Conservation (phyloP, 306 rosid species). For the Senna tora region DNA sequence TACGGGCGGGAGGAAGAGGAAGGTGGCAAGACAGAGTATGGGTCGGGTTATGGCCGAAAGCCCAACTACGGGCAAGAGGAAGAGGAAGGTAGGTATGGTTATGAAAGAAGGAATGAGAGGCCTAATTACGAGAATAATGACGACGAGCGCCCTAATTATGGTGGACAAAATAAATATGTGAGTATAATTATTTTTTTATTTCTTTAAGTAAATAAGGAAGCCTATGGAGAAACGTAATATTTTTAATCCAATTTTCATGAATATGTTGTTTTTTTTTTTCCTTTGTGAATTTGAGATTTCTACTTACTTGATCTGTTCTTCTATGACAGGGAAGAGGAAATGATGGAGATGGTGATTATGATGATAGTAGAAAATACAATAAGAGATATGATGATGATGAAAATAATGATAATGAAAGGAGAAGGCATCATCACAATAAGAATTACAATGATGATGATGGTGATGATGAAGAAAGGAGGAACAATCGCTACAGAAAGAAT, state of each 20-base stretch:
- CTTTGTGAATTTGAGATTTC: no score
- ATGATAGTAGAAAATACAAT: background rate
- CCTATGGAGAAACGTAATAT: no score
- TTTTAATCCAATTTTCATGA: no score
- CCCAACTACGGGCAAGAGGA: background rate
- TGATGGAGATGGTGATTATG: background rate
- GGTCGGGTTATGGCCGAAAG: slow-evolving; percentile 31
- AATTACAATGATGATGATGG: background rate
- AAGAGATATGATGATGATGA: background rate
- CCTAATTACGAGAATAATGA: background rate
- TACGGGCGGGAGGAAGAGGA: background rate
- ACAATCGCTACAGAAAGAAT: background rate
- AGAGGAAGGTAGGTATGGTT: slow-evolving; percentile 8
- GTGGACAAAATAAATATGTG: slow-evolving; percentile 11
- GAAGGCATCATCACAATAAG: no score
- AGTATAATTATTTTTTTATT: no score
- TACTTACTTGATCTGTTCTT: no score
- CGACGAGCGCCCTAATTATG: background rate
- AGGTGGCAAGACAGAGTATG: background rate
- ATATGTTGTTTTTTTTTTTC: no score
- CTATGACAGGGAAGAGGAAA: no score
- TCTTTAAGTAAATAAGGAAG: no score
- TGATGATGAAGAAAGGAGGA: background rate
- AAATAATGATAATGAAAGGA: background rate
- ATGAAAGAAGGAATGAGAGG: slow-evolving; percentile 9